These are phyloP conservation scores for Kwoniella sp. DNA, from an alignment of 768 basidiomycete species.

Conservation along the genomic window DNA sequence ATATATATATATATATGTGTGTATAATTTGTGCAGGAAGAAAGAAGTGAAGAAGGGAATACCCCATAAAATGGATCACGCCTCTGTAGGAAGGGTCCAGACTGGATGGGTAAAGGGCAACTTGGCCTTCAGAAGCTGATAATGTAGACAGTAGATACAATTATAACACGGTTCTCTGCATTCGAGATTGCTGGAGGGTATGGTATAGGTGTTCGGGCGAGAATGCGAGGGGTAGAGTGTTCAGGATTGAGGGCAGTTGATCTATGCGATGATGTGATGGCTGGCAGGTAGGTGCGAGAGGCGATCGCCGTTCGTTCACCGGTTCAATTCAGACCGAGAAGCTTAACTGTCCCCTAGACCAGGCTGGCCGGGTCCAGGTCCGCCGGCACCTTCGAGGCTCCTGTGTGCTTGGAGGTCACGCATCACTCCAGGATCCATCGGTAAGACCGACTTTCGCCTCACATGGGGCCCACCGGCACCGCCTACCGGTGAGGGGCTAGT, in stretches of 20 bases:
- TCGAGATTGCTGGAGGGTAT: too few species aligned
- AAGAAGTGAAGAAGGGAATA: neutral
- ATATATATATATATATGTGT: too few species aligned
- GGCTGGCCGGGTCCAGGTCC: neutral
- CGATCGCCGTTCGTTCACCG: neutral
- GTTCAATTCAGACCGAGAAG: too few species aligned
- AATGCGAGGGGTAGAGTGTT: neutral
- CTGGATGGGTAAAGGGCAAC: too few species aligned
- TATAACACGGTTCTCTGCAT: neutral
- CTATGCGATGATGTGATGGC: neutral
- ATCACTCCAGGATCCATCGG: conserved; percentile 62
- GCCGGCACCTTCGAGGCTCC: neutral
- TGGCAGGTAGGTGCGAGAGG: neutral
- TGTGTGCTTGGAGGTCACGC: conserved; percentile 50
- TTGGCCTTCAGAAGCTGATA: too few species aligned
- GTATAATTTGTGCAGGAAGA: too few species aligned
- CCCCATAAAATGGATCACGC: too few species aligned
- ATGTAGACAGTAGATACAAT: neutral
- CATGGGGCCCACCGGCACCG: conserved; percentile 63
- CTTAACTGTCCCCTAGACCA: neutral
- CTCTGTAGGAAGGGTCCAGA: too few species aligned
- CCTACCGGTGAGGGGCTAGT: conserved; percentile 28
- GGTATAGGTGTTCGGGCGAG: neutral
- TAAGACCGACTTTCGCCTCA: conserved; percentile 90
- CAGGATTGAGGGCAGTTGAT: neutral